Percentiles rank a stretch among this genome's conserved stretches.
These are phyloP conservation scores for Fusarium scirpi DNA, from an alignment of 2,329 filamentous ascomycete species.

Conservation along the genomic window DNA sequence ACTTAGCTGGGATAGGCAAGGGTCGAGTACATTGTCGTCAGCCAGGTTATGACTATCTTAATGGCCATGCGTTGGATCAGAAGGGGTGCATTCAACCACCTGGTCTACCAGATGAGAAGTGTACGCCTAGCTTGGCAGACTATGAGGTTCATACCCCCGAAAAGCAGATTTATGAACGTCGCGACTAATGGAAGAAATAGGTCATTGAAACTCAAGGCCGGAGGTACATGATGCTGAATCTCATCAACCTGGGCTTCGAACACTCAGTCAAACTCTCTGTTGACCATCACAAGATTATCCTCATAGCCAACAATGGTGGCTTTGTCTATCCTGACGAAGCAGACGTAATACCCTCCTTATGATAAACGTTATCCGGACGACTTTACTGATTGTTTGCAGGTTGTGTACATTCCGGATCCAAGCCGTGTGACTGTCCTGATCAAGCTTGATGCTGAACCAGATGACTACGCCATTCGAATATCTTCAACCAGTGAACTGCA, in stretches of 20 bases:
- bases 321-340: constrained; percentile 6
- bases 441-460: not conserved
- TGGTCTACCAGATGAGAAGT: not conserved
- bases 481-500: not conserved
- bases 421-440: constrained; percentile 5
- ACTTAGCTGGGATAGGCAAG: not conserved
- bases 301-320: constrained; percentile 10
- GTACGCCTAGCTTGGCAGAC: not conserved
- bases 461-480: not conserved
- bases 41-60: not conserved
- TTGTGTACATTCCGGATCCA: constrained; percentile 4
- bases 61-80: not conserved
- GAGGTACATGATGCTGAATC: constrained; percentile 10
- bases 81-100: constrained; percentile 6
- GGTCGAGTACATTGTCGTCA: constrained; percentile 13
- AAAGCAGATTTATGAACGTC: accelerated
- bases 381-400: not conserved
- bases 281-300: constrained; percentile 1
- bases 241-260: constrained; percentile 12
- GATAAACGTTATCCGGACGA: not conserved
- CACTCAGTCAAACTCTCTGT: constrained; percentile 7
- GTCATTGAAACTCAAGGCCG: not conserved
- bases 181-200: not conserved
- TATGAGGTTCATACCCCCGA: not conserved
- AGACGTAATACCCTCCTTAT: not conserved